A percentile compares a stretch with the other conserved stretches of the same genome.
These are phyloP conservation scores for Tylopilus subfusipes DNA, from an alignment of 768 basidiomycete genomes.

Conservation along the genomic window DNA sequence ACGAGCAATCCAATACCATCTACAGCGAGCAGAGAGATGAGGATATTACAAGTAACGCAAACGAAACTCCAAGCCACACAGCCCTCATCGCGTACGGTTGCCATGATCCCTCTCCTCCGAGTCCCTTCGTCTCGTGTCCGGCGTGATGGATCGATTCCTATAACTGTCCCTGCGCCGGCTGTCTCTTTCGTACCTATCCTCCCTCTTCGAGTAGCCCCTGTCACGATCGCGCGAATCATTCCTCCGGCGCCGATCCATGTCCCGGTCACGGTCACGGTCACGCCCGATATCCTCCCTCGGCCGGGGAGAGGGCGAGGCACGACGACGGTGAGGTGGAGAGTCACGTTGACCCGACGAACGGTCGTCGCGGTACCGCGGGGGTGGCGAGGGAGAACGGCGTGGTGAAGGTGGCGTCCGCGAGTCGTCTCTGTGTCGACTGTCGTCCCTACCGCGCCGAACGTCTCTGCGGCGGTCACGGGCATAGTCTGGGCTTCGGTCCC, in stretches of 20 bases:
- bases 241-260: conserved; percentile 26
- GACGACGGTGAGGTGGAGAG: conserved; percentile 24
- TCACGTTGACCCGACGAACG: conserved; percentile 21
- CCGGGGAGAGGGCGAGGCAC: conserved; percentile 22
- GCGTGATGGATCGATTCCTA: conserved; percentile 25
- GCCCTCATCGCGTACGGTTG: conserved; percentile 21
- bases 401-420: conserved; percentile 37
- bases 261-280: conserved; percentile 20
- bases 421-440: conserved; percentile 26
- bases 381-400: conserved; percentile 27
- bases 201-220: conserved; percentile 14
- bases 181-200: conserved; percentile 24
- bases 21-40: not conserved
- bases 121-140: conserved; percentile 19
- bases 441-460: conserved; percentile 12
- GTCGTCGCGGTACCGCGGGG: conserved; percentile 25
- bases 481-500: conserved; percentile 23
- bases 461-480: conserved; percentile 20
- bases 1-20: not conserved
- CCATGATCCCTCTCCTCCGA: conserved; percentile 24
- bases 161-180: conserved; percentile 17
- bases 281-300: conserved; percentile 19
- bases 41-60: conserved; percentile 4
- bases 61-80: not conserved
- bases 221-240: conserved; percentile 26